Percentiles rank a stretch among this genome's conserved stretches.
These are phyloP conservation scores for Plasmodium ovale DNA, from an alignment of 169 alveolate genomes.

Conservation along the genomic window DNA sequence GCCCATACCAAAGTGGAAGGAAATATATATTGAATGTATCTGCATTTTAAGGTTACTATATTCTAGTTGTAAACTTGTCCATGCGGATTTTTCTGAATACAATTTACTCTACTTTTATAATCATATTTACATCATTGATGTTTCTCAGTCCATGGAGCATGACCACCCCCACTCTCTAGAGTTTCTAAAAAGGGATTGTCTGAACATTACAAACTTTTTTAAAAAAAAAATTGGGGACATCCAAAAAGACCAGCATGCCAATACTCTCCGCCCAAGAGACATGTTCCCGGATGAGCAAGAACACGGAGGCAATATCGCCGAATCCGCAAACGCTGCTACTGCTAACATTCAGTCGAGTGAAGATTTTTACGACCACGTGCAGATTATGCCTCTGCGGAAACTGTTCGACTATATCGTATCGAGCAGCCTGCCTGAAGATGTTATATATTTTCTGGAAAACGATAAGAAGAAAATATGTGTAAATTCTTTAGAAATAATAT, in stretches of 20 bases:
- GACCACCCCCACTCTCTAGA: slow-evolving; percentile 99
- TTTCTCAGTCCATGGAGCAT: slow-evolving; percentile 98
- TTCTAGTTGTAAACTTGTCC: slow-evolving; percentile 96
- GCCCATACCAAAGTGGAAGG: slow-evolving; percentile 81
- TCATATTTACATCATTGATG: slow-evolving; percentile 96
- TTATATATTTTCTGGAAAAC: slow-evolving; percentile 44
- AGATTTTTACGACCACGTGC: slow-evolving; percentile 8
- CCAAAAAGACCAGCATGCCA: slow-evolving; percentile 8
- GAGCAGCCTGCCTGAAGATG: slow-evolving; percentile 28
- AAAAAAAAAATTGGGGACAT: slow-evolving; percentile 78
- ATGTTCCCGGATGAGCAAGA: not conserved
- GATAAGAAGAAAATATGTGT: slow-evolving; percentile 42
- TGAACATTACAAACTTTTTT: slow-evolving; percentile 95
- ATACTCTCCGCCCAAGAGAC: not conserved
- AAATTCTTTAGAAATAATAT: slow-evolving; percentile 28
- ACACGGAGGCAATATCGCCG: not conserved
- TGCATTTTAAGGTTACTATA: slow-evolving; percentile 93
- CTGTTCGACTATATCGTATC: slow-evolving; percentile 69
- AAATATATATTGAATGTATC: slow-evolving; percentile 90
- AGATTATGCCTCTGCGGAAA: slow-evolving; percentile 26
- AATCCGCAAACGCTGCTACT: not conserved
- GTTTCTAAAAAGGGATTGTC: slow-evolving; percentile 98
- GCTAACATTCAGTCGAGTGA: not conserved
- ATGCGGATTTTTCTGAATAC: slow-evolving; percentile 99
- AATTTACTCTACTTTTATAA: slow-evolving; percentile 91